Percentiles rank a stretch among this genome's conserved stretches.
Conservation (phyloP, 176 grass and related monocot species). For the Musa acuminata region DNA sequence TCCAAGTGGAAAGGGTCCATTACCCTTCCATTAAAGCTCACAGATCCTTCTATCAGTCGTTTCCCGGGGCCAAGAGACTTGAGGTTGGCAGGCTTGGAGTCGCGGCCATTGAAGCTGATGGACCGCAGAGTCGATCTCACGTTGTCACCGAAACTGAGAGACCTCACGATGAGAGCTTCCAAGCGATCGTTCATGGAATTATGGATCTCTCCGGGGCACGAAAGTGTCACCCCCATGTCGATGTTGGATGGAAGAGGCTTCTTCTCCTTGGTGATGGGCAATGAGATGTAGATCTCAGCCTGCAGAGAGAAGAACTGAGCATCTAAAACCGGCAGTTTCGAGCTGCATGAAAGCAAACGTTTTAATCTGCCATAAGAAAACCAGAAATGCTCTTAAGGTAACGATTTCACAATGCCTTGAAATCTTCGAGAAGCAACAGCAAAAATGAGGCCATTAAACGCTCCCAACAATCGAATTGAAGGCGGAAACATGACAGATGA, state of each 20-base stretch:
- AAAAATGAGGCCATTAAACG: too few relatives aligned
- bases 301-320: background rate
- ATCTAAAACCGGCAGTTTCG: background rate
- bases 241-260: background rate
- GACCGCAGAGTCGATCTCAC: conserved; percentile 4
- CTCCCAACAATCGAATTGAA: too few relatives aligned
- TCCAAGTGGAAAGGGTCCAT: conserved; percentile 37
- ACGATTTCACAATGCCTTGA: too few relatives aligned
- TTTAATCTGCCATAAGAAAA: too few relatives aligned
- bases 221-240: background rate
- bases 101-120: conserved; percentile 1
- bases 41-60: conserved; percentile 53
- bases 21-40: conserved; percentile 61
- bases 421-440: too few relatives aligned
- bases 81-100: conserved; percentile 34
- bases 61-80: conserved; percentile 53
- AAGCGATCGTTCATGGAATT: background rate
- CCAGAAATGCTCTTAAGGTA: too few relatives aligned
- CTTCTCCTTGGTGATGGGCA: background rate
- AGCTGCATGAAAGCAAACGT: too few relatives aligned
- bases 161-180: conserved; percentile 1
- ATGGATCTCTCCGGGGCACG: background rate
- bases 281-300: conserved; percentile 12
- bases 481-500: too few relatives aligned
- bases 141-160: background rate